Evolutionary conservation across 768 basidiomycete genomes (phyloP), one percentile per base, ranked within the genome.

Genomic region (Pholiota microspora): DNA sequence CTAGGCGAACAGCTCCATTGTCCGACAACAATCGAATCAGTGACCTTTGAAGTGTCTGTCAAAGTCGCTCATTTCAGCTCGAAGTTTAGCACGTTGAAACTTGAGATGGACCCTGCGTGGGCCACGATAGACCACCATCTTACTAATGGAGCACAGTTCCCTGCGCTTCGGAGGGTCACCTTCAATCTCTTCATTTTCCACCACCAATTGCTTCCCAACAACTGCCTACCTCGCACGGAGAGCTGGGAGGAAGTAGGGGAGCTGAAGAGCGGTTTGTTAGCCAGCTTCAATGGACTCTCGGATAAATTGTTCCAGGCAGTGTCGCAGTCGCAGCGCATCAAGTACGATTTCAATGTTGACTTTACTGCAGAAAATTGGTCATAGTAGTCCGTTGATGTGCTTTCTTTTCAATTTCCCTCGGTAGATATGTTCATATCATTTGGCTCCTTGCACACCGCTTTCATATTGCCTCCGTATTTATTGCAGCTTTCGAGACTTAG

Each of bases 101-200:
- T 51, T 9, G 51, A 51, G 40, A 42, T 40, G 16, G 51, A 51
- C 16, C 51, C 51, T n/a, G 51, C 51, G 1, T 51, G 51, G 51
- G 51, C 38, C n/a, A 42, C 40, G n/a, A 42, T 51, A n/a, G 51
- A 51, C 27, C 51, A 51, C 21, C 40, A 51, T 42, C 51, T 51
- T 23, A 51, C 51, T n/a, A 51, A 51, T n/a, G 51, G 51, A 3
- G 25, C 51, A 5, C 38, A 29, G 21, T 51, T 42, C 40, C 51
- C 51, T 16, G 51, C 44, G 7, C 51, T 51, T 12, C 51, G 38
- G 2, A 16, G 31, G 16, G 51, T 51, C 7, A 42, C 25, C 10
- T 51, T 51, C 31, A 42, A 29, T 15, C 38, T 51, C 18, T 29
- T 51, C 15, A 35, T 51, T 9, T 42, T 45, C 24, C 40, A 51